These are phyloP conservation scores for Straminergon stramineum DNA, from an alignment of 225 moss, liverwort and hornwort genomes.

Conservation along the genomic window DNA sequence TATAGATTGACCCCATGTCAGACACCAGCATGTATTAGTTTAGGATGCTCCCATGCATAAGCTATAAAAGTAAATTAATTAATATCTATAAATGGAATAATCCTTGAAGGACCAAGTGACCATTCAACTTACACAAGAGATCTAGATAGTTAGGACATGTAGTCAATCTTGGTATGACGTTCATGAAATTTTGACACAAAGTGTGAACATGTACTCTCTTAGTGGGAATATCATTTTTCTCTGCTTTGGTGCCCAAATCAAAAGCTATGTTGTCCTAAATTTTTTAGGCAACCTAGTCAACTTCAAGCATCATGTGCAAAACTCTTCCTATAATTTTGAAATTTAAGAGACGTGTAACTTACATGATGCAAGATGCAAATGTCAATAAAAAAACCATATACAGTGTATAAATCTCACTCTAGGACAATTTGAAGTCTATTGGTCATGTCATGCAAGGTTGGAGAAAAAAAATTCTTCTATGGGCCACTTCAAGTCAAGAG, in stretches of 20 bases:
- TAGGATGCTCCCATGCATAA: too few relatives aligned
- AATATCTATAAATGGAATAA: background rate
- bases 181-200: background rate
- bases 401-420: background rate
- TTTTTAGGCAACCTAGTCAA: rapidly evolving
- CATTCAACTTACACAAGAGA: rapidly evolving
- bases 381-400: background rate
- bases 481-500: too few relatives aligned
- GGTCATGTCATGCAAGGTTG: rapidly evolving
- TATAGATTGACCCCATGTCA: background rate
- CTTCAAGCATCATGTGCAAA: background rate
- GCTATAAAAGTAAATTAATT: background rate
- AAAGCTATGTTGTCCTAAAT: background rate
- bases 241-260: rapidly evolving
- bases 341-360: background rate
- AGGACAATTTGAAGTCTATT: background rate
- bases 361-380: background rate
- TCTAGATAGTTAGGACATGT: background rate
- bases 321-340: background rate
- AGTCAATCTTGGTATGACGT: background rate
- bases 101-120: background rate
- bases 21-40: background rate
- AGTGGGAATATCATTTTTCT: background rate
- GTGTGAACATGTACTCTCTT: rapidly evolving
- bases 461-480: rapidly evolving